phyloP scores from a whole-genome alignment of 495 filamentous ascomycete species.

The Astrothelium subdiscretum region DNA sequence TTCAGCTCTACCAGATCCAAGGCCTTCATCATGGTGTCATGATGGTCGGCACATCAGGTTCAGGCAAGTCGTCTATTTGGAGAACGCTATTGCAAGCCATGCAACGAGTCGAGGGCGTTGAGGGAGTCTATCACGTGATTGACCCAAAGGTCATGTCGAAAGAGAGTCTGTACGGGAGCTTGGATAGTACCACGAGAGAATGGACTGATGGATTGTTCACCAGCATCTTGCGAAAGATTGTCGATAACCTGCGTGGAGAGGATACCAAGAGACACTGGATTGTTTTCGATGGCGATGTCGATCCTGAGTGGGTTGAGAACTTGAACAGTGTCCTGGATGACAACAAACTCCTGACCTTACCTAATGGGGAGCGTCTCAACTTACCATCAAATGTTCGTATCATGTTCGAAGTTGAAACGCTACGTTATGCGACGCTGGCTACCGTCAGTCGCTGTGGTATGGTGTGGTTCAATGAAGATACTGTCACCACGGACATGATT shows the following conservation, averaged over 20 bases:
- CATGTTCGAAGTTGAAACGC: constrained; percentile 98
- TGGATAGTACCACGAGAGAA: constrained; percentile 93
- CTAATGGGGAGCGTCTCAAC: constrained; percentile 94
- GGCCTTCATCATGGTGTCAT: constrained; percentile 97
- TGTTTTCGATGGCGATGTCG: constrained; percentile 96
- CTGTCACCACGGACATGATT: constrained; percentile 86
- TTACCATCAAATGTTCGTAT: constrained; percentile 91
- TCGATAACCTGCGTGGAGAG: constrained; percentile 96
- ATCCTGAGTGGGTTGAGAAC: constrained; percentile 99
- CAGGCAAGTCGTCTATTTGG: constrained; percentile 93
- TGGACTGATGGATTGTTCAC: constrained; percentile 99
- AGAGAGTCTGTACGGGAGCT: constrained; percentile 84
- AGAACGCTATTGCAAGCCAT: constrained; percentile 86
- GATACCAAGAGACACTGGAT: constrained; percentile 97
- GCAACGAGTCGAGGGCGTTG: constrained; percentile 77
- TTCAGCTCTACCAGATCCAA: constrained; percentile 96
- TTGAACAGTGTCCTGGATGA: constrained; percentile 98
- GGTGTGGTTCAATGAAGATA: constrained; percentile 99
- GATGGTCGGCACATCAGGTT: constrained; percentile 96
- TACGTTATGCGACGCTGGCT: constrained; percentile 93
- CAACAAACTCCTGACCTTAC: constrained; percentile 92
- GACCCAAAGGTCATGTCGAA: constrained; percentile 99
- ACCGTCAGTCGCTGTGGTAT: constrained; percentile 98
- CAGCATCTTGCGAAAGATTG: constrained; percentile 92
- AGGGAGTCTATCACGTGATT: constrained; percentile 94